Evolutionary conservation across 1,284 basidiomycete species (phyloP), one percentile per base, ranked within the genome.

Genomic region (Golubevia pallescens): DNA sequence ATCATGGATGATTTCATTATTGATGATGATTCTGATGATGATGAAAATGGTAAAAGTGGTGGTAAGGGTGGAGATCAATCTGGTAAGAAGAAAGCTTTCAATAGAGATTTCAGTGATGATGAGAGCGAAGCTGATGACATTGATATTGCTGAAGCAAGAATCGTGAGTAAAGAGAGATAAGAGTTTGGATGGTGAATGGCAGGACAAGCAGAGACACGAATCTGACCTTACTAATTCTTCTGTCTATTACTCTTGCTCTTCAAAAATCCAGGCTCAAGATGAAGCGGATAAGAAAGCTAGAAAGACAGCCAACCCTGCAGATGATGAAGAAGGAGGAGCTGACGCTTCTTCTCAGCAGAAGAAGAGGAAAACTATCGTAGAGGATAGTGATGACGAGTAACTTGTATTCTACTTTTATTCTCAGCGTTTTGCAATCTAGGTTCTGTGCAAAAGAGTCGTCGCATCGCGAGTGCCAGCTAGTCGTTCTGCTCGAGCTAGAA

Each of bases 41-140:
- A 80, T 23, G 78, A 81, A 58, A 77, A 86, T 57, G 85, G 81
- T 2, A 81, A 80, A 32, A 82, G 78, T 38, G 81, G 80, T 2
- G 72, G 71, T 16, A 70, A 75, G 34, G 73, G 77, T 51, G 81
- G 73, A 20, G 71, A 71, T 20, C 74, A 74, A 19, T 70, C 74
- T 54, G 69, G 71, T 19, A 70, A 72, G 24, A 64, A 73, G 23
- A 66, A 69, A 48, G 68, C 60, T 7, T 58, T 57, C 7, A 66
- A 67, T n/a, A 60, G 58, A 8, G 75, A 78, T 62, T 73, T 70
- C 10, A 80, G 79, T 71, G 72, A 75, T 56, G 73, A 79, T 34
- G 80, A 83, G 48, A 75, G 75, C 14, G 76, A 77, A 67, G 78
- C 75, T 1, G 80, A 81, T 54, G 75, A 71, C 62, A 70, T 71